phyloP scores from a whole-genome alignment of 169 alveolate species.

The Theileria orientalis region DNA sequence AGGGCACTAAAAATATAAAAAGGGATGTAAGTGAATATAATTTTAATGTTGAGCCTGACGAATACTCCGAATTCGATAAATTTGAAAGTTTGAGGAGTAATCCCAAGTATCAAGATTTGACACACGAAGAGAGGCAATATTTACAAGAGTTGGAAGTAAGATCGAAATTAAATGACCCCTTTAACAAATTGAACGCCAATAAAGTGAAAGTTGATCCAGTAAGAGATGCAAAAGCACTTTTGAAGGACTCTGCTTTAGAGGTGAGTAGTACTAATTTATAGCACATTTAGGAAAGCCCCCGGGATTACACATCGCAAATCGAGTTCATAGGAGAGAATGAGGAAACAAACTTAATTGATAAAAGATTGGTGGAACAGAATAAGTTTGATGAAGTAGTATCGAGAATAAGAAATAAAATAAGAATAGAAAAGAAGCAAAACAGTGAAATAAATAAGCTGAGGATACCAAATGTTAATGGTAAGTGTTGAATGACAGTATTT shows the following conservation, averaged over 20 bases:
- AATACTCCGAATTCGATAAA: not conserved
- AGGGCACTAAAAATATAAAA: no score
- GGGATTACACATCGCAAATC: not conserved
- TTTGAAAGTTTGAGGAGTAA: constrained; percentile 35
- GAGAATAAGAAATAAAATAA: constrained; percentile 68
- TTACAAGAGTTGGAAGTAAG: constrained; percentile 65
- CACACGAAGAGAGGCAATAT: constrained; percentile 72
- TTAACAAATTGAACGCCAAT: constrained; percentile 56
- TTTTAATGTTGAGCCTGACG: constrained; percentile 9
- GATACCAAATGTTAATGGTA: constrained; percentile 71
- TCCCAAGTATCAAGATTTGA: constrained; percentile 64
- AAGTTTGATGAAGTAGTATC: constrained; percentile 76
- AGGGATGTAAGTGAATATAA: no score
- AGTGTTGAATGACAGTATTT: not conserved
- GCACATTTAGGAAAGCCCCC: not conserved
- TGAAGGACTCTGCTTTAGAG: constrained; percentile 40
- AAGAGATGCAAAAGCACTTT: constrained; percentile 68
- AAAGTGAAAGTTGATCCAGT: constrained; percentile 67
- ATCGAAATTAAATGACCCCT: constrained; percentile 63
- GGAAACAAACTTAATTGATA: constrained; percentile 13
- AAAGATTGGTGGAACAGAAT: constrained; percentile 58
- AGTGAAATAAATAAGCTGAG: constrained; percentile 68
- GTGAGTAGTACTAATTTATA: constrained; percentile 19
- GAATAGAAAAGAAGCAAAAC: constrained; percentile 69
- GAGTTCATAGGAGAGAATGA: constrained; percentile 5